Conservation (phyloP, 495 filamentous ascomycete genomes). For the Xylaria scruposa region DNA sequence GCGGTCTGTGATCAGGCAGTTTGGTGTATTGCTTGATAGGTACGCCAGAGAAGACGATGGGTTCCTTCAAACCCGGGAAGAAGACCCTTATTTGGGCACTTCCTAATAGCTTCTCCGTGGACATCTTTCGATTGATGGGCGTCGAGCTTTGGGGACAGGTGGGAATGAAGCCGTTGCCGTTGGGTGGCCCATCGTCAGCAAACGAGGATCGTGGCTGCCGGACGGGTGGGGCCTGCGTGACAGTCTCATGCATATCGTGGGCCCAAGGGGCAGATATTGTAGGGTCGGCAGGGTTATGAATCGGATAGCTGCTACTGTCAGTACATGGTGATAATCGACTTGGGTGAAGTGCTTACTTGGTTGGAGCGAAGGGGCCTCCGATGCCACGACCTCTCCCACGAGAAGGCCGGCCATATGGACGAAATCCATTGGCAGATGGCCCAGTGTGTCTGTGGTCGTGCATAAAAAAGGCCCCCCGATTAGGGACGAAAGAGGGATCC, state of each 20-base stretch:
- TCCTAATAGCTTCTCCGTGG: conserved; percentile 67
- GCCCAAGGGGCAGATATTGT: conserved; percentile 79
- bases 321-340: conserved; percentile 26
- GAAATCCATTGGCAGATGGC: conserved; percentile 75
- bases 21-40: conserved; percentile 87
- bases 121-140: conserved; percentile 65
- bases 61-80: conserved; percentile 73
- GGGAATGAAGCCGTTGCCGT: conserved; percentile 53
- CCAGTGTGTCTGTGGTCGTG: conserved; percentile 88
- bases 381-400: conserved; percentile 60
- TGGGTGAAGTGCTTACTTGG: conserved; percentile 55
- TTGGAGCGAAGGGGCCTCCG: conserved; percentile 62
- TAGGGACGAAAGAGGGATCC: conserved; percentile 94
- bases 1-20: conserved; percentile 92
- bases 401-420: conserved; percentile 68
- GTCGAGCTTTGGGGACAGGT: conserved; percentile 50
- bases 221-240: conserved; percentile 56
- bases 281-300: conserved; percentile 58
- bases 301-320: conserved; percentile 49
- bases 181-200: conserved; percentile 50
- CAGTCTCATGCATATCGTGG: conserved; percentile 93
- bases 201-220: conserved; percentile 46
- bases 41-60: conserved; percentile 73
- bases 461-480: conserved; percentile 94
- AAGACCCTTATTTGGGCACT: conserved; percentile 84